These are phyloP conservation scores for Eucalyptus marginata DNA, from an alignment of 345 rosid genomes.

Conservation along the genomic window DNA sequence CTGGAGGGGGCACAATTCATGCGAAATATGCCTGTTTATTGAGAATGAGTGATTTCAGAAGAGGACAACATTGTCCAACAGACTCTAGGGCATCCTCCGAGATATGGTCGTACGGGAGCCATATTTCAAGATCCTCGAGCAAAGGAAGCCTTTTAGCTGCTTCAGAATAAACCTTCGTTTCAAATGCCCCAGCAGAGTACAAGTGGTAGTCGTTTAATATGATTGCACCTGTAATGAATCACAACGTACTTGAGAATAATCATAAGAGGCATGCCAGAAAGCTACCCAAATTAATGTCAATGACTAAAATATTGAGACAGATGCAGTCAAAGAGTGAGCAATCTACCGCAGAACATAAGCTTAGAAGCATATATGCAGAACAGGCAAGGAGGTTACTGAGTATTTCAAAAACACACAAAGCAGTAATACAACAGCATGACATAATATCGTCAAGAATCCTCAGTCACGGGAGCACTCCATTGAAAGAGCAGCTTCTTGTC, in stretches of 20 bases:
- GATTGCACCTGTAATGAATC: conserved; percentile 20
- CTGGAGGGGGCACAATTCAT: not conserved
- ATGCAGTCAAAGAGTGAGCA: too few species aligned
- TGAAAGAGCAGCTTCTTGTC: too few species aligned
- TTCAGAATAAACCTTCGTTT: not conserved
- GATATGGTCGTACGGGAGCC: not conserved
- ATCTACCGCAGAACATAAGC: too few species aligned
- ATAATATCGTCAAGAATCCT: too few species aligned
- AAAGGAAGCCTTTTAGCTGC: not conserved
- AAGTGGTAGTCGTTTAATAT: conserved; percentile 31
- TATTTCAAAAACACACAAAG: too few species aligned
- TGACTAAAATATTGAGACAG: too few species aligned
- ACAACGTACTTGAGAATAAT: not conserved
- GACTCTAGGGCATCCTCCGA: not conserved
- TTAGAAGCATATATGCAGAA: too few species aligned
- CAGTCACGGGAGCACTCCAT: too few species aligned
- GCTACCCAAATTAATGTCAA: not conserved
- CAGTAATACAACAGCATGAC: too few species aligned
- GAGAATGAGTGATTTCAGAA: too few species aligned
- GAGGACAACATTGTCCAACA: too few species aligned
- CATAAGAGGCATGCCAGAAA: not conserved
- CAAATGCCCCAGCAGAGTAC: conserved; percentile 14
- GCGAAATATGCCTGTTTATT: not conserved
- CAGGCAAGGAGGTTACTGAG: not conserved
- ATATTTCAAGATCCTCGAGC: not conserved